Percentiles rank a stretch among this genome's conserved stretches.
Evolutionary conservation across 148 eudicot genomes (phyloP).

Genomic region (Persicaria tinctoria): DNA sequence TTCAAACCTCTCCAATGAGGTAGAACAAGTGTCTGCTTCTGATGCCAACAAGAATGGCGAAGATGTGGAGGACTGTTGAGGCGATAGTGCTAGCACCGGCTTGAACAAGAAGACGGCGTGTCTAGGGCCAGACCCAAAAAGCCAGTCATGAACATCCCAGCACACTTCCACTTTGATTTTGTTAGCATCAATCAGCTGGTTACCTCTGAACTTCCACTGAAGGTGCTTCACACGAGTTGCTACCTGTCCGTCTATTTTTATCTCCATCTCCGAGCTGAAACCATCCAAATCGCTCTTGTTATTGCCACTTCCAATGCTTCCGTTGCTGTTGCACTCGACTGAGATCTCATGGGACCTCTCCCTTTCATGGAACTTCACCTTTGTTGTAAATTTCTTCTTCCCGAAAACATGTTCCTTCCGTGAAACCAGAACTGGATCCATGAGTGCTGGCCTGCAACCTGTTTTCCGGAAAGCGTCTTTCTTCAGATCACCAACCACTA

Average conservation of each 20-base stretch:
- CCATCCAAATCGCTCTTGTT: conserved; percentile 17
- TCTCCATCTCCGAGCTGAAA: conserved; percentile 69
- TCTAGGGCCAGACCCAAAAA: conserved; percentile 73
- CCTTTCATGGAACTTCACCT: conserved; percentile 66
- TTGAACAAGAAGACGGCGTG: conserved; percentile 82
- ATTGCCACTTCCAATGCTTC: not conserved
- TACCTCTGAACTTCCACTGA: conserved; percentile 94
- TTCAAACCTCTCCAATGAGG: not conserved
- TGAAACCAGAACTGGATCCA: conserved; percentile 61
- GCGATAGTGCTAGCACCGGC: conserved; percentile 24
- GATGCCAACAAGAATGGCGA: conserved; percentile 21
- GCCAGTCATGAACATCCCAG: conserved; percentile 98
- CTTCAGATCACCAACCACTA: conserved; percentile 67
- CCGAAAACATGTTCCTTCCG: conserved; percentile 85
- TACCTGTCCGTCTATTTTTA: conserved; percentile 58
- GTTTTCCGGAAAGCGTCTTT: conserved; percentile 81
- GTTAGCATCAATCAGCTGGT: conserved; percentile 44
- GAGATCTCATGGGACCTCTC: conserved; percentile 70
- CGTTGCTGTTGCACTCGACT: conserved; percentile 53
- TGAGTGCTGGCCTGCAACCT: conserved; percentile 66
- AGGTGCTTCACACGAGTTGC: conserved; percentile 68
- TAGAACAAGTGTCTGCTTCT: conserved; percentile 4
- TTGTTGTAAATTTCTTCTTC: conserved; percentile 53
- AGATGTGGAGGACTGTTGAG: conserved; percentile 18
- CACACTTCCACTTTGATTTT: conserved; percentile 62